Conservation (phyloP, 306 rosid genomes). For the Acacia confusa region DNA sequence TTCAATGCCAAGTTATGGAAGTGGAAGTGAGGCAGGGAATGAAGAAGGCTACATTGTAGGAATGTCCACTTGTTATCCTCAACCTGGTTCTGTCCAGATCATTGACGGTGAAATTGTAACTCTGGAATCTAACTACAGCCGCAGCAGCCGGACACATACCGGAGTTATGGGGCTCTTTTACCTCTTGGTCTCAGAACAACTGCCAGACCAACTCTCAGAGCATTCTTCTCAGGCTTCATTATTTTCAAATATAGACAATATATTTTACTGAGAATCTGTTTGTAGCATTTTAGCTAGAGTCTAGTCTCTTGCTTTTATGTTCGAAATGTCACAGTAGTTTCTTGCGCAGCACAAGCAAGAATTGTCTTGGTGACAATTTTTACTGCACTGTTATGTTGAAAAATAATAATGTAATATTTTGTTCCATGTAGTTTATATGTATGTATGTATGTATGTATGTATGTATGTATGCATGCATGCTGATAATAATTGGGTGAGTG, state of each 20-base stretch:
- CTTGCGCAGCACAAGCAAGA: not conserved
- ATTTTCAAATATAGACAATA: not conserved
- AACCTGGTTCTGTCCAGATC: constrained; percentile 61
- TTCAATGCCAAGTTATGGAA: constrained; percentile 69
- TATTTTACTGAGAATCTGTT: not conserved
- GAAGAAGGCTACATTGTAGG: constrained; percentile 74
- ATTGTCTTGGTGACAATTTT: too few relatives aligned
- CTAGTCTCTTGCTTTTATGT: not conserved
- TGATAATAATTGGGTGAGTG: too few relatives aligned
- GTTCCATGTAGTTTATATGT: too few relatives aligned
- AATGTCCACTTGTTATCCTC: constrained; percentile 81
- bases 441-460: too few relatives aligned
- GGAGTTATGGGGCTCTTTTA: constrained; percentile 85
- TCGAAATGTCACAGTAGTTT: not conserved
- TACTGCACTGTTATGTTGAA: too few relatives aligned
- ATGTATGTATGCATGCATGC: too few relatives aligned
- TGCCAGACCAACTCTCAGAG: constrained; percentile 36
- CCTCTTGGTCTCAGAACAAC: constrained; percentile 59
- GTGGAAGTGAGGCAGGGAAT: constrained; percentile 66
- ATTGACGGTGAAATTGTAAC: constrained; percentile 53
- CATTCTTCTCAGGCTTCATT: constrained; percentile 26
- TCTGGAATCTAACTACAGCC: constrained; percentile 52
- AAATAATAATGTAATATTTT: too few relatives aligned
- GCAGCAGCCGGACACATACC: constrained; percentile 42
- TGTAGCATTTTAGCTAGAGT: not conserved